Percentiles rank a stretch among this genome's conserved stretches.
Conservation (phyloP, 768 basidiomycete species). For the Clathrus columnatus region DNA sequence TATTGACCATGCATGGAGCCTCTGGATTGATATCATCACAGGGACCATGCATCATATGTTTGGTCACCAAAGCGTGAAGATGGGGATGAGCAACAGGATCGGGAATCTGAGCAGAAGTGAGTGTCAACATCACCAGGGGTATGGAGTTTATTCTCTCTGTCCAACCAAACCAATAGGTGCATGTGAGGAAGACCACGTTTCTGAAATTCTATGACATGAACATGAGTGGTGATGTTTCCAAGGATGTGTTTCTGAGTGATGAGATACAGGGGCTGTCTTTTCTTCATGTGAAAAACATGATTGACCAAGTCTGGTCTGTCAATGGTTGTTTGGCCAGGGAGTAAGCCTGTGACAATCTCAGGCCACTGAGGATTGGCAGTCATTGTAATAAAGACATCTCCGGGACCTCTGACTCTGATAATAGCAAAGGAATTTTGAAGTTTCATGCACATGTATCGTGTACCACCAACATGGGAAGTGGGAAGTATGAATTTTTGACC, state of each 20-base stretch:
- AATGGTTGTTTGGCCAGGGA: slow-evolving; percentile 28
- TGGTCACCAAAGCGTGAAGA: slow-evolving; percentile 27
- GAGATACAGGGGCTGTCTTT: slow-evolving; percentile 23
- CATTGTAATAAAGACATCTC: slow-evolving; percentile 30
- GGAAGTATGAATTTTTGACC: slow-evolving; percentile 32
- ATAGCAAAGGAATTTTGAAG: slow-evolving; percentile 40
- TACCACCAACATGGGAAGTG: slow-evolving; percentile 36
- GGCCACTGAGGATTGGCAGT: slow-evolving; percentile 37
- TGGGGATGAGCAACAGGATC: slow-evolving; percentile 29
- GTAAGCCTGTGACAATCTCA: slow-evolving; percentile 32
- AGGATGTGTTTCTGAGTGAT: slow-evolving; percentile 29
- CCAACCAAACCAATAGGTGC: slow-evolving; percentile 40
- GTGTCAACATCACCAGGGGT: slow-evolving; percentile 32
- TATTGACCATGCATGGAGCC: slow-evolving; percentile 34
- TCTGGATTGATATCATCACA: slow-evolving; percentile 28
- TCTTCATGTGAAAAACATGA: slow-evolving; percentile 41
- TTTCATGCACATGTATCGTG: slow-evolving; percentile 33
- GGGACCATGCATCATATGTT: slow-evolving; percentile 42
- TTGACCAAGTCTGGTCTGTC: slow-evolving; percentile 43
- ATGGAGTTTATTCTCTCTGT: slow-evolving; percentile 24
- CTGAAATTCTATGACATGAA: slow-evolving; percentile 51
- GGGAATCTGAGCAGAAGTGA: slow-evolving; percentile 36
- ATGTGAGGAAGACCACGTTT: slow-evolving; percentile 44
- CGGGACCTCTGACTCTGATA: slow-evolving; percentile 24
- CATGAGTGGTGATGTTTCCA: slow-evolving; percentile 32